A percentile compares a stretch with the other conserved stretches of the same genome.
phyloP scores from a whole-genome alignment of 2,329 filamentous ascomycete species.

The Botrytis medusae region DNA sequence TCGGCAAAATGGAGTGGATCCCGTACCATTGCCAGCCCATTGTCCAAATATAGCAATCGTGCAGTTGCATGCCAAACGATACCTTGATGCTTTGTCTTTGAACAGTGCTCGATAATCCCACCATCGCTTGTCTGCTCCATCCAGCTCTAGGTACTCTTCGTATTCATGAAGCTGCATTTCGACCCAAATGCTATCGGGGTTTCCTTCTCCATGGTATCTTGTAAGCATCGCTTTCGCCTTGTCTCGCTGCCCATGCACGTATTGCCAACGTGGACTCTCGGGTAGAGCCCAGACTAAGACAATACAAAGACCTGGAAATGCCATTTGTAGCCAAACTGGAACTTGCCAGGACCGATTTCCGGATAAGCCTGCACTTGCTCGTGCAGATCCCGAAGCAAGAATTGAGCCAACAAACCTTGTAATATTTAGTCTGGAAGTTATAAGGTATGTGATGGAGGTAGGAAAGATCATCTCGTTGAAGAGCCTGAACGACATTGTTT shows the following conservation, averaged over 20 bases:
- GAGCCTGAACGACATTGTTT: not conserved
- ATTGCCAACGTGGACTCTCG: conserved; percentile 48
- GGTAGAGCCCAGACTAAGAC: conserved; percentile 47
- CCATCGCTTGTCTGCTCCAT: conserved; percentile 55
- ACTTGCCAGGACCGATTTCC: conserved; percentile 47
- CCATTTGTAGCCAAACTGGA: conserved; percentile 53
- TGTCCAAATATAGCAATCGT: conserved; percentile 54
- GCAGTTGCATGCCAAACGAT: conserved; percentile 51
- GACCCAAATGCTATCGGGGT: conserved; percentile 50
- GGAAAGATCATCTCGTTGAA: not conserved
- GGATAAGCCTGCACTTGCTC: conserved; percentile 49
- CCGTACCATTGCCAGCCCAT: conserved; percentile 43
- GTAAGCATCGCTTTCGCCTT: conserved; percentile 44
- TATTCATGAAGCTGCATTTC: conserved; percentile 51
- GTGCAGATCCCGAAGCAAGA: conserved; percentile 52
- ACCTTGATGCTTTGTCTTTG: conserved; percentile 48
- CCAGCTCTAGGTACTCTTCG: conserved; percentile 49
- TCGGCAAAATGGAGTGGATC: not conserved
- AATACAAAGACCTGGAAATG: conserved; percentile 51
- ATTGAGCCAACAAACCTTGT: conserved; percentile 52
- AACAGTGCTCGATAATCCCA: conserved; percentile 56
- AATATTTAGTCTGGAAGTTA: not conserved
- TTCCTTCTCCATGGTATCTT: conserved; percentile 53
- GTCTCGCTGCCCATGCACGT: conserved; percentile 43
- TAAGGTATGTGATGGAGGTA: not conserved